Conservation (phyloP, 2,329 filamentous ascomycete species). For the Ascochyta fabae region DNA sequence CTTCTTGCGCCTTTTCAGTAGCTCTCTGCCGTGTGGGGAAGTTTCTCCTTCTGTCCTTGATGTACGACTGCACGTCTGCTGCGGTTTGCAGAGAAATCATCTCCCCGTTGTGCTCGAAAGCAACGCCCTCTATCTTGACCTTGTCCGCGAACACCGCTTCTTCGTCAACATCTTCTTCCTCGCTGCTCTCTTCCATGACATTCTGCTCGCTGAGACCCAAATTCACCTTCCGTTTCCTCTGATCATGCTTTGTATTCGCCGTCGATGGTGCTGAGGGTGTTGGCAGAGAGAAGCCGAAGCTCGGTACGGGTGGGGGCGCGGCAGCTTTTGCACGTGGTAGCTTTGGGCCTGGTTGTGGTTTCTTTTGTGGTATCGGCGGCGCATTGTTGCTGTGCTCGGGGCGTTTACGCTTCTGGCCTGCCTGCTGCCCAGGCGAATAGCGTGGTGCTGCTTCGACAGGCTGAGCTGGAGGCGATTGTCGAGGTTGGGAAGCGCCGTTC, state of each 20-base stretch:
- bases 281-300: slow-evolving; percentile 46
- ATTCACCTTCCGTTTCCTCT: slow-evolving; percentile 59
- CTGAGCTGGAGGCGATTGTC: slow-evolving; percentile 9
- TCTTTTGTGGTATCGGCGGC: slow-evolving; percentile 19
- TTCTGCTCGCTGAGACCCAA: slow-evolving; percentile 73
- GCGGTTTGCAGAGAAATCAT: slow-evolving; percentile 60
- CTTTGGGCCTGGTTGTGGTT: slow-evolving; percentile 29
- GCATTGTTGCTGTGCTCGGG: slow-evolving; percentile 24
- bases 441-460: slow-evolving; percentile 17
- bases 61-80: slow-evolving; percentile 78
- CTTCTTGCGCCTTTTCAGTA: slow-evolving; percentile 65
- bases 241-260: slow-evolving; percentile 3
- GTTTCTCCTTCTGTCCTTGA: slow-evolving; percentile 78
- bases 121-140: slow-evolving; percentile 59
- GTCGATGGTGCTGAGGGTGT: slow-evolving; percentile 16
- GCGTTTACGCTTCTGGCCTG: slow-evolving; percentile 40
- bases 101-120: slow-evolving; percentile 64
- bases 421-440: slow-evolving; percentile 26
- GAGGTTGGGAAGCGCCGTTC: slow-evolving; percentile 1
- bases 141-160: slow-evolving; percentile 58
- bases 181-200: slow-evolving; percentile 57
- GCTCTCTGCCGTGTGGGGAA: slow-evolving; percentile 80
- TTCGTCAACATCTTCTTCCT: slow-evolving; percentile 75
- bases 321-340: slow-evolving; percentile 43
- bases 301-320: slow-evolving; percentile 44